Conservation (phyloP, 2,329 filamentous ascomycete species). For the Colletotrichum kahawae region DNA sequence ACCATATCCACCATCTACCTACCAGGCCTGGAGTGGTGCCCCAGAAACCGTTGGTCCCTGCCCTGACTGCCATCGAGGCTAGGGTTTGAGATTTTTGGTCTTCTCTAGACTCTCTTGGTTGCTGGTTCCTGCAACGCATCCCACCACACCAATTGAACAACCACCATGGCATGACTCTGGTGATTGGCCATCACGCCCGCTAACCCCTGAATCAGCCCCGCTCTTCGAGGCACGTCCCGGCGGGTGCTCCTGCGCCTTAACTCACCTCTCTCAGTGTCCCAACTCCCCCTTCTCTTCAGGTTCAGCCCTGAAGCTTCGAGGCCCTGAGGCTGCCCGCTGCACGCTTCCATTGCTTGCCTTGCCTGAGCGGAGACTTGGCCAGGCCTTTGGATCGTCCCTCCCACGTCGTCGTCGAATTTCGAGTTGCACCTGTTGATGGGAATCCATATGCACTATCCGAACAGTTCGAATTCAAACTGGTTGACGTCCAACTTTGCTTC, state of each 20-base stretch:
- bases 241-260: background rate
- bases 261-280: background rate
- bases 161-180: background rate
- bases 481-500: background rate
- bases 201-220: background rate
- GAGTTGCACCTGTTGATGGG: background rate
- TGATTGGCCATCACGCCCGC: background rate
- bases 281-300: background rate
- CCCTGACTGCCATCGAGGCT: conserved; percentile 1
- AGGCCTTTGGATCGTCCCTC: background rate
- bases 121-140: conserved; percentile 1
- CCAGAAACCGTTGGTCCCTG: conserved; percentile 10
- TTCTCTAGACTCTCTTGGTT: background rate
- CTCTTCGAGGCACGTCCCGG: background rate
- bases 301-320: conserved; percentile 6
- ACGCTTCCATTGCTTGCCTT: background rate
- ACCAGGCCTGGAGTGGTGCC: background rate
- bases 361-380: background rate
- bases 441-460: background rate
- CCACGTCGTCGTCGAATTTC: background rate
- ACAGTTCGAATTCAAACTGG: background rate
- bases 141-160: background rate
- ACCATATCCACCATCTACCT: background rate
- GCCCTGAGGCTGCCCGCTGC: background rate
- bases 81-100: conserved; percentile 12